Evolutionary conservation across 1,284 basidiomycete genomes (phyloP).

Genomic region (Mycena sp.): DNA sequence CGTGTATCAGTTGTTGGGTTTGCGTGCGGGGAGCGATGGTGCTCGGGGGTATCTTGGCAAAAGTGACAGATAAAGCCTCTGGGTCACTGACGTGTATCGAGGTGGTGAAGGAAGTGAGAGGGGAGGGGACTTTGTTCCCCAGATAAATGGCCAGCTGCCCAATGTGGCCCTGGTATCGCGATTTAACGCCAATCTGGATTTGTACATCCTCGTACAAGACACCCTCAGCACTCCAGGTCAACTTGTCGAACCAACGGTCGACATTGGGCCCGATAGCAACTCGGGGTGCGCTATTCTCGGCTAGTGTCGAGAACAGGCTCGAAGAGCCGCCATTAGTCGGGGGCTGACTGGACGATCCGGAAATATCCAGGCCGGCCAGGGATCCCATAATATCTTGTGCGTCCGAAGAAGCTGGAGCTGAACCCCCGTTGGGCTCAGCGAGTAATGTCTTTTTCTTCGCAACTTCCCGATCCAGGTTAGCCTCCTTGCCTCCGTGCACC

Average conservation of each 20-base stretch:
- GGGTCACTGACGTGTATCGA: conserved; percentile 81
- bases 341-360: conserved; percentile 40
- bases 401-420: conserved; percentile 42
- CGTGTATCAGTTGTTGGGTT: conserved; percentile 91
- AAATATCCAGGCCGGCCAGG: conserved; percentile 86
- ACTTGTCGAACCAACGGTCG: conserved; percentile 91
- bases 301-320: conserved; percentile 29
- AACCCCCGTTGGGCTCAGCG: conserved; percentile 47
- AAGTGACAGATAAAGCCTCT: conserved; percentile 81
- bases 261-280: conserved; percentile 77
- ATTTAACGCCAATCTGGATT: conserved; percentile 96
- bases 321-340: conserved; percentile 21
- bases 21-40: conserved; percentile 87
- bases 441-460: conserved; percentile 56
- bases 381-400: conserved; percentile 76
- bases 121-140: conserved; percentile 92
- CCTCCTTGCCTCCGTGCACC: conserved; percentile 94
- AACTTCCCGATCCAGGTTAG: conserved; percentile 81
- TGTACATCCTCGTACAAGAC: conserved; percentile 96
- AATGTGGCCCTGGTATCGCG: conserved; percentile 92
- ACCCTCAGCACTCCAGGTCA: conserved; percentile 86
- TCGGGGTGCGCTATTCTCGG: conserved; percentile 53
- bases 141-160: conserved; percentile 95
- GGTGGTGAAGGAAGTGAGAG: conserved; percentile 91
- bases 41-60: conserved; percentile 90